A percentile compares a stretch with the other conserved stretches of the same genome.
phyloP scores from a whole-genome alignment of 768 basidiomycete species.

The Boletus speciosus region DNA sequence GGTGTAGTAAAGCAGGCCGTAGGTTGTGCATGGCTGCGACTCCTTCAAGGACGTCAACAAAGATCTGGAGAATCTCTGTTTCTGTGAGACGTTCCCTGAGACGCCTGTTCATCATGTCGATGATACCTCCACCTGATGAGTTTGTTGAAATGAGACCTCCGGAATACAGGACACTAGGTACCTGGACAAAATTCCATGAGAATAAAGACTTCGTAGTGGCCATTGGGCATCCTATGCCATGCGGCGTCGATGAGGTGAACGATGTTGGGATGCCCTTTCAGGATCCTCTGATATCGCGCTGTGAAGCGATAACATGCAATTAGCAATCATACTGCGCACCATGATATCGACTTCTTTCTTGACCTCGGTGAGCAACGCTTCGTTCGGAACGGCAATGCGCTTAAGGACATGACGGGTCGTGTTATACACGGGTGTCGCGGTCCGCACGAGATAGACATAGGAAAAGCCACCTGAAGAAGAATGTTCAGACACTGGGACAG shows the following conservation, averaged over 20 bases:
- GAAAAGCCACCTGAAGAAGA: constrained; percentile 83
- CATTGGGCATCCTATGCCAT: constrained; percentile 80
- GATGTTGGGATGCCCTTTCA: constrained; percentile 93
- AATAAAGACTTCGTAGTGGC: constrained; percentile 93
- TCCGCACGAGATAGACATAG: constrained; percentile 93
- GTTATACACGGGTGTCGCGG: constrained; percentile 80
- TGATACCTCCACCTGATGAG: constrained; percentile 85
- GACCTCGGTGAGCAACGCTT: constrained; percentile 87
- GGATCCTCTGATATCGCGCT: constrained; percentile 59
- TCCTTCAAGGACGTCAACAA: constrained; percentile 95
- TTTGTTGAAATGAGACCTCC: constrained; percentile 9
- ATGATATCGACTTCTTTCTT: constrained; percentile 99
- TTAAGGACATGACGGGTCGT: constrained; percentile 97
- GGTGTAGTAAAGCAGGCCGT: constrained; percentile 85
- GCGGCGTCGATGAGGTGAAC: constrained; percentile 95
- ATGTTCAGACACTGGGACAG: constrained; percentile 10
- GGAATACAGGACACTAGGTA: constrained; percentile 28
- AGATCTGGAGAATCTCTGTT: constrained; percentile 95
- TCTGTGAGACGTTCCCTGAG: constrained; percentile 93
- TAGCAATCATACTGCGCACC: constrained; percentile 49
- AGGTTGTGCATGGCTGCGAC: constrained; percentile 96
- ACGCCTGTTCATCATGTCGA: constrained; percentile 99
- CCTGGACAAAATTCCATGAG: constrained; percentile 98
- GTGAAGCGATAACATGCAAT: constrained; percentile 25
- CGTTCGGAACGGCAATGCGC: constrained; percentile 88